These are phyloP conservation scores for Saturnispora gosingensis DNA, from an alignment of 805 yeast genomes.

Conservation along the genomic window DNA sequence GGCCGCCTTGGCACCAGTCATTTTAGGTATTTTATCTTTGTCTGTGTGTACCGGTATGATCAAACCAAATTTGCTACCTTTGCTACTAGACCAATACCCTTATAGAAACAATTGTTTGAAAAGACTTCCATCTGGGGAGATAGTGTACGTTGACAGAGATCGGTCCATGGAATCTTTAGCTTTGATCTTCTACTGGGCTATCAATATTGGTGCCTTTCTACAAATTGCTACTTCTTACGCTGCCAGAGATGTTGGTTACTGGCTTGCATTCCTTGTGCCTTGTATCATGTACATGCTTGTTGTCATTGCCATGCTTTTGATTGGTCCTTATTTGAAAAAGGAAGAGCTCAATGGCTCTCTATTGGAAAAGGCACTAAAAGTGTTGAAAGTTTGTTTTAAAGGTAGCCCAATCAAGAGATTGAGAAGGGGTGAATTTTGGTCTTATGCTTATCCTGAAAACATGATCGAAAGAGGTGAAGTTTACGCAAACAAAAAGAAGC, in stretches of 20 bases:
- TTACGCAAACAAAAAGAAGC: slow-evolving; percentile 23
- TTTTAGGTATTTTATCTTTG: slow-evolving; percentile 33
- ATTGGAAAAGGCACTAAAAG: slow-evolving; percentile 34
- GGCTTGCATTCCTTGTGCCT: slow-evolving; percentile 47
- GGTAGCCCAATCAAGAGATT: slow-evolving; percentile 36
- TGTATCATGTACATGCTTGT: slow-evolving; percentile 48
- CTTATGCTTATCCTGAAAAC: slow-evolving; percentile 36
- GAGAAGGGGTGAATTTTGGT: slow-evolving; percentile 38
- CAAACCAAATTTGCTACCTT: slow-evolving; percentile 44
- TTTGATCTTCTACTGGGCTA: slow-evolving; percentile 44
- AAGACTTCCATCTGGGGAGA: slow-evolving; percentile 52
- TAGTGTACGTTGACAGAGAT: slow-evolving; percentile 47
- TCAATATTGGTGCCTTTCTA: slow-evolving; percentile 47
- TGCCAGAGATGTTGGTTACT: slow-evolving; percentile 44
- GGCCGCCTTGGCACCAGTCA: slow-evolving; percentile 32
- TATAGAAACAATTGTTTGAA: slow-evolving; percentile 51
- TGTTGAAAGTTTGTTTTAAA: slow-evolving; percentile 34
- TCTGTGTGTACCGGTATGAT: slow-evolving; percentile 45
- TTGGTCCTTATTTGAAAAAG: slow-evolving; percentile 27
- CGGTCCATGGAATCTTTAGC: slow-evolving; percentile 32
- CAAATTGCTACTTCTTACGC: slow-evolving; percentile 43
- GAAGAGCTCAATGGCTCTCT: slow-evolving; percentile 39
- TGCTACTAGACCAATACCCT: slow-evolving; percentile 53
- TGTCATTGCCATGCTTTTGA: slow-evolving; percentile 35
- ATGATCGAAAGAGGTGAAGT: slow-evolving; percentile 37